Evolutionary conservation across 306 rosid species (phyloP).

Genomic region (Rosa lucieae): DNA sequence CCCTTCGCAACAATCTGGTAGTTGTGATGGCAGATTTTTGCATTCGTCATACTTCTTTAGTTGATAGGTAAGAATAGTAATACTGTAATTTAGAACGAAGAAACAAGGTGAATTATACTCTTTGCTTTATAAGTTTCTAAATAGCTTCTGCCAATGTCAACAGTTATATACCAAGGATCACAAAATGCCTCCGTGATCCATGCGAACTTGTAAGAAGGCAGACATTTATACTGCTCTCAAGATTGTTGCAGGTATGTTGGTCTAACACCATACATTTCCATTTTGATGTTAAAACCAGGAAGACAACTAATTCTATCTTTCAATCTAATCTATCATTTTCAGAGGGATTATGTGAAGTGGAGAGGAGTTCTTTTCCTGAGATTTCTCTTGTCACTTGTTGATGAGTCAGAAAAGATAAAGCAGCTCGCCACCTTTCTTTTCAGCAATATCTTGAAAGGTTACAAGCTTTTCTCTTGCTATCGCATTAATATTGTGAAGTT

Average conservation of each 20-base stretch:
- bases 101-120: background rate
- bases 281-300: constrained; percentile 16
- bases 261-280: constrained; percentile 15
- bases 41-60: constrained; percentile 89
- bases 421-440: constrained; percentile 77
- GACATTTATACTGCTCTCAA: constrained; percentile 83
- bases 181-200: constrained; percentile 86
- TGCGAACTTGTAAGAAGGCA: constrained; percentile 98
- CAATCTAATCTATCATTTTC: constrained; percentile 26
- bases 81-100: constrained; percentile 2
- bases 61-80: constrained; percentile 73
- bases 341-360: constrained; percentile 99
- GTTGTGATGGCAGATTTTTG: constrained; percentile 92
- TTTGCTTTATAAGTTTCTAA: constrained; percentile 29
- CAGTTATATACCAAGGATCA: constrained; percentile 86
- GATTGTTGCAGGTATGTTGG: constrained; percentile 74
- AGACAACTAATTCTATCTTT: constrained; percentile 1
- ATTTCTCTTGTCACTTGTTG: constrained; percentile 93
- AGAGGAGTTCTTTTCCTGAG: constrained; percentile 93
- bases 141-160: constrained; percentile 39
- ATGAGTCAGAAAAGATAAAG: constrained; percentile 85
- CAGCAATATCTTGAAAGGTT: constrained; percentile 89
- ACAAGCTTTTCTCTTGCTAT: constrained; percentile 19
- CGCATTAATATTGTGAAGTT: constrained; percentile 27
- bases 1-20: constrained; percentile 88